Conservation (phyloP, 1,139 yeast genomes). For the Suhomyces wounanorum region DNA sequence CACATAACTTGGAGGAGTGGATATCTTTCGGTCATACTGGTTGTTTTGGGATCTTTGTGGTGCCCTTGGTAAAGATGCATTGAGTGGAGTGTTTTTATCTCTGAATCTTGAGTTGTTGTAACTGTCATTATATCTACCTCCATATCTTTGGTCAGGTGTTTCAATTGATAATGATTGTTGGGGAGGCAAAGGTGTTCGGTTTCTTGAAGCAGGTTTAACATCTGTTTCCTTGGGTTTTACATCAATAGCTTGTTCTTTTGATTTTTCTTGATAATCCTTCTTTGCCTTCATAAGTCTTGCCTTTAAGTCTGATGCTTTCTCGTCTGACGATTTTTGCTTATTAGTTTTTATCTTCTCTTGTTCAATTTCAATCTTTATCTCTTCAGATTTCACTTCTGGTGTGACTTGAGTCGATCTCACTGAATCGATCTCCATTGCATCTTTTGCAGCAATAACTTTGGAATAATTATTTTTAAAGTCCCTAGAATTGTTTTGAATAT, state of each 20-base stretch:
- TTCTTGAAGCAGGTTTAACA: neutral
- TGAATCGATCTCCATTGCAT: neutral
- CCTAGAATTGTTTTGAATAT: neutral
- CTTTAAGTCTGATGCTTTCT: slow-evolving; percentile 20
- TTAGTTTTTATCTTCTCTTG: slow-evolving; percentile 1
- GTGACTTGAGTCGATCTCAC: neutral
- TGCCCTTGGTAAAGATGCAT: neutral
- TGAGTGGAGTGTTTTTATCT: slow-evolving; percentile 3
- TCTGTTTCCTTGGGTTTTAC: neutral
- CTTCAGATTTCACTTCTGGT: slow-evolving; percentile 1
- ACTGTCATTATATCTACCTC: slow-evolving; percentile 8
- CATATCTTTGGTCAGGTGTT: slow-evolving; percentile 6
- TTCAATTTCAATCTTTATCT: slow-evolving; percentile 6
- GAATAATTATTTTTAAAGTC: neutral
- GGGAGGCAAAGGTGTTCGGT: slow-evolving; percentile 17
- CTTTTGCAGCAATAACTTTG: neutral
- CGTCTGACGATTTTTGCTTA: slow-evolving; percentile 5
- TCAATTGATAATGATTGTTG: slow-evolving; percentile 12
- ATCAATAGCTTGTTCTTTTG: slow-evolving; percentile 11
- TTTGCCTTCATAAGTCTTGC: slow-evolving; percentile 28
- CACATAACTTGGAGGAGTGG: slow-evolving; percentile 6
- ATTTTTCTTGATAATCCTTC: slow-evolving; percentile 22
- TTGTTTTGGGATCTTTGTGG: slow-evolving; percentile 4
- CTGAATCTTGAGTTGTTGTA: slow-evolving; percentile 4
- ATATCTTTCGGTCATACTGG: slow-evolving; percentile 8